phyloP scores from a whole-genome alignment of 192 early-diverging fungal species.

The Endogone sp. region DNA sequence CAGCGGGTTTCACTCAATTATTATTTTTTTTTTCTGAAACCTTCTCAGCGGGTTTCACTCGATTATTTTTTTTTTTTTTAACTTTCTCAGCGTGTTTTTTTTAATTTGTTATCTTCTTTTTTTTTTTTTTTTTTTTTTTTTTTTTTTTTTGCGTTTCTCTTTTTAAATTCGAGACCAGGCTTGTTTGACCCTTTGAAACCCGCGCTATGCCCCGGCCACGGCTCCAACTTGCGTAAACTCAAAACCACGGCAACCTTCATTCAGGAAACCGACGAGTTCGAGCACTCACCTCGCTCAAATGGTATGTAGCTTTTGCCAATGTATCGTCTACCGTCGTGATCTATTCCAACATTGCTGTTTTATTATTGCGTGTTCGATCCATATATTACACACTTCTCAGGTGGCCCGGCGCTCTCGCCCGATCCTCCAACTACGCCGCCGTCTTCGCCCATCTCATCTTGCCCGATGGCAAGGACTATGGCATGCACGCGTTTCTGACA shows the following conservation, averaged over 20 bases:
- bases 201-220: conserved; percentile 59
- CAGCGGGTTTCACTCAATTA: not conserved
- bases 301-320: conserved; percentile 43
- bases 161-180: not conserved
- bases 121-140: no score
- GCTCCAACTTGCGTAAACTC: conserved; percentile 77
- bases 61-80: no score
- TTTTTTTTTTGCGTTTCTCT: not conserved
- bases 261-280: conserved; percentile 72
- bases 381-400: conserved; percentile 78
- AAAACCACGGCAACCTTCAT: conserved; percentile 87
- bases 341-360: no score
- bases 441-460: conserved; percentile 80
- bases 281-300: conserved; percentile 73
- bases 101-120: no score
- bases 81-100: no score
- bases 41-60: no score
- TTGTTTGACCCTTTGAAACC: conserved; percentile 11
- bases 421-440: conserved; percentile 68
- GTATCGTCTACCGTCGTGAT: no score
- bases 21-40: no score
- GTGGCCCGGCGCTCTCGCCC: conserved; percentile 84
- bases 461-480: conserved; percentile 56
- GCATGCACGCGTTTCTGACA: conserved; percentile 52
- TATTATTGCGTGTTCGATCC: no score